Evolutionary conservation across 1,139 yeast species (phyloP).

Genomic region (Geotrichum candidum): DNA sequence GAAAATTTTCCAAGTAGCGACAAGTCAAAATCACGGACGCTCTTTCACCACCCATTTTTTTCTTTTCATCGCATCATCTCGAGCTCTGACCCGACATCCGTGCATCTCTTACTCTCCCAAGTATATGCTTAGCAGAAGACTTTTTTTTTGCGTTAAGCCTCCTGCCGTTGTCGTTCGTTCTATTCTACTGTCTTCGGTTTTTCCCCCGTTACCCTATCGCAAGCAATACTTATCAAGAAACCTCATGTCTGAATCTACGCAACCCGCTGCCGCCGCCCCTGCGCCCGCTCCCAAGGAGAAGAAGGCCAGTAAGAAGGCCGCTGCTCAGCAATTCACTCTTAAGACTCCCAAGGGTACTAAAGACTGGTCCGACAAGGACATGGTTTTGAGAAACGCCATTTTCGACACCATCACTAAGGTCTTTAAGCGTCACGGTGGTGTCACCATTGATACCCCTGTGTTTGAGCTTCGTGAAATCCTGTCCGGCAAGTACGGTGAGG

Average conservation of each 20-base stretch:
- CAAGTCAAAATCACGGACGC: not conserved
- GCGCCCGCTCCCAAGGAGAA: conserved; percentile 11
- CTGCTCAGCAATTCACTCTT: conserved; percentile 50
- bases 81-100: too few species aligned
- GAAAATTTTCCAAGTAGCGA: not conserved
- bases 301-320: conserved; percentile 19
- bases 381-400: conserved; percentile 87
- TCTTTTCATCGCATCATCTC: not conserved
- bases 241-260: conserved; percentile 4
- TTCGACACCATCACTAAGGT: conserved; percentile 64
- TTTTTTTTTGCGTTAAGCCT: not conserved
- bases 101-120: not conserved
- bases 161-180: not conserved
- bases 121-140: not conserved
- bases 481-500: conserved; percentile 97
- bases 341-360: conserved; percentile 94
- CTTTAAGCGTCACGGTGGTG: conserved; percentile 93
- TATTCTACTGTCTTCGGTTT: not conserved
- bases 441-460: conserved; percentile 95
- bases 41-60: not conserved
- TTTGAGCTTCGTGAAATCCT: conserved; percentile 91
- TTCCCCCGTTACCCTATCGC: not conserved
- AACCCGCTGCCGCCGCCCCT: conserved; percentile 16
- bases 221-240: conserved; percentile 39
- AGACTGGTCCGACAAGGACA: conserved; percentile 97